phyloP scores from a whole-genome alignment of 306 rosid genomes.

The Cicer judaicum region DNA sequence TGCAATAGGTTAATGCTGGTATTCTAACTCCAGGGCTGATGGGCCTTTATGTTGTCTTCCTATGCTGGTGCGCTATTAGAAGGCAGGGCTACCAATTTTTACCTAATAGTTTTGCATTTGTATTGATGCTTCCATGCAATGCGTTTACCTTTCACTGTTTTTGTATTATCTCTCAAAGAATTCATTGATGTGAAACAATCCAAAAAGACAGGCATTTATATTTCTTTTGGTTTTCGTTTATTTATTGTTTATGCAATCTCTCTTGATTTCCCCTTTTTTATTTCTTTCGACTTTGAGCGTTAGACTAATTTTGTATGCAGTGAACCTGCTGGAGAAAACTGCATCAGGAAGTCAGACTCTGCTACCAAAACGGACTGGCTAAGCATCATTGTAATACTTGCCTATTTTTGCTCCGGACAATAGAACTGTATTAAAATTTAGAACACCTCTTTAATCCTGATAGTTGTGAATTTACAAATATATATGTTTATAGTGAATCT shows the following conservation, averaged over 20 bases:
- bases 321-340: slow-evolving; percentile 81
- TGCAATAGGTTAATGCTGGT: slow-evolving; percentile 84
- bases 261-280: slow-evolving; percentile 29
- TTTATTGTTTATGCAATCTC: slow-evolving; percentile 27
- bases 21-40: slow-evolving; percentile 91
- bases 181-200: slow-evolving; percentile 32
- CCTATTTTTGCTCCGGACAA: slow-evolving; percentile 32
- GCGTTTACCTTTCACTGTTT: slow-evolving; percentile 27
- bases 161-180: slow-evolving; percentile 19
- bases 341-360: slow-evolving; percentile 71
- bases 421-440: slow-evolving; percentile 19
- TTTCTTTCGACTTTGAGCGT: slow-evolving; percentile 33
- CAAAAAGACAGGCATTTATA: slow-evolving; percentile 14
- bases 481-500: slow-evolving; percentile 3
- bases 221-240: slow-evolving; percentile 24
- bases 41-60: slow-evolving; percentile 96
- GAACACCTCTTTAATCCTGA: slow-evolving; percentile 19
- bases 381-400: slow-evolving; percentile 72
- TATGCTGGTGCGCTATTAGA: slow-evolving; percentile 98
- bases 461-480: slow-evolving; percentile 13
- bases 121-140: slow-evolving; percentile 13
- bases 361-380: slow-evolving; percentile 86
- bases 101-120: slow-evolving; percentile 24
- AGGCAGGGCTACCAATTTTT: slow-evolving; percentile 59
- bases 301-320: slow-evolving; percentile 52